Evolutionary conservation across 768 basidiomycete species (phyloP), one percentile per base, ranked within the genome.

Genomic region (Agrocybe chaxingu): DNA sequence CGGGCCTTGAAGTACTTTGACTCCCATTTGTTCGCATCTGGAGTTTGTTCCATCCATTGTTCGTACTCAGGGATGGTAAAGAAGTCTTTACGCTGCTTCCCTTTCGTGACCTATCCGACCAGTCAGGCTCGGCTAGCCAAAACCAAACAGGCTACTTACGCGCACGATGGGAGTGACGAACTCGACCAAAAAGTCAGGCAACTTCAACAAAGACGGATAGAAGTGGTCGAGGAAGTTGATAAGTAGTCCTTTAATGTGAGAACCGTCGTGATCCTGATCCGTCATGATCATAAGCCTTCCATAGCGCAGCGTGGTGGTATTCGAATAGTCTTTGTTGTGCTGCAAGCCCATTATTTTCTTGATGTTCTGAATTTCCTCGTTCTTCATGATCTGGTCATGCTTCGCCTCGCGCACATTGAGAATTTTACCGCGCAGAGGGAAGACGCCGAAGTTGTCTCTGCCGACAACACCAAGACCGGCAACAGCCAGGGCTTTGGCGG

Each of bases 211-310:
- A 1, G 96, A 97, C 0, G 97, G 97, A 68, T 88, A 98, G 68
- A 94, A 98, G 65, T 95, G 89, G 62, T 98, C 97, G 53, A 99
- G 72, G 67, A 94, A 98, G 70, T 99, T 99, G 73, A 99, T 95
- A 43, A 99, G 78, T 7, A 98, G 81, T n/a, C 97, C 97, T 69
- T 99, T 99, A 73, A 99, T 99, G 71, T 99, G 97, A n/a, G 97
- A 98, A 45, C 97, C 97, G 70, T 99, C 97, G 70, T 98, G 93
- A 82, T 99, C 97, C 93, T 98, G 96, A 86, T 99, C 97, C 3
- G 97, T 92, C 97, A 99, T 99, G 59, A 99, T 92, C 97, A 99
- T 99, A 43, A 99, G 66, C 45, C 86, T 84, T 1, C 97, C 97
- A 61, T 99, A 99, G 24, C 97, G 84, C 60, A 99, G 69, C 56